Evolutionary conservation across 805 yeast genomes (phyloP), one percentile per base, ranked within the genome.

Genomic region (Yamadazyma sp.): DNA sequence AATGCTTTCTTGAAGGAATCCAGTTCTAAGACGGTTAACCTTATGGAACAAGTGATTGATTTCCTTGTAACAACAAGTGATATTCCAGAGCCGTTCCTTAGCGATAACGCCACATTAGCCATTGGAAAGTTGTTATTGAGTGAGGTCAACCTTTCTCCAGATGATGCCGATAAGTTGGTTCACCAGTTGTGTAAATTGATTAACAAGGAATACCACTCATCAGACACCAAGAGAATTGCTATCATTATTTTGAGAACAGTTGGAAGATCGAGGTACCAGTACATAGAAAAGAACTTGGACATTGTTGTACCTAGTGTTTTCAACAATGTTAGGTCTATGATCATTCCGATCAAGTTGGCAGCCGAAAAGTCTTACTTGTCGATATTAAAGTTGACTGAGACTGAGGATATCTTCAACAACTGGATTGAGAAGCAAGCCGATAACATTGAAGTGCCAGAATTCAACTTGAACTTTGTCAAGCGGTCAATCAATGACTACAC

Each of bases 301-400:
- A 44, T 61, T 0, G 50, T 91, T 35, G 86, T 75, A 3, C 87
- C 93, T 10, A 70, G 86, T 9, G 80, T 89, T 2, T 91, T 91
- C 57, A 67, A 82, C 0, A 82, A 93, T 57, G 82, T 91, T 27
- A 73, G 99, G 47, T 96, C 90, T 53, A 73, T 81, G n/a, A 70
- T 86, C 32, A 87, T 91, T 53, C 97, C 99, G 4, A 82, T 91
- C 49, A 90, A 89, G 53, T 71, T 91, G 45, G 96, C 97, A 1
- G 96, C 96, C 6, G 99, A 91, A 59, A 87, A 87, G 65, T 89
- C 95, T 1, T 89, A 75, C 58, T 57, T 90, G 47, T 78, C 86
- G 2, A 55, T 88, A 12, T 83, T 89, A 61, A 70, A 75, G 32
- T 66, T 91, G 49, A 82, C 85, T 21, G 86, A 82, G 18, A 37